Base-by-base conservation (phyloP, 495 filamentous ascomycete genomes). In the Evansstolkia leycettana region DNA sequence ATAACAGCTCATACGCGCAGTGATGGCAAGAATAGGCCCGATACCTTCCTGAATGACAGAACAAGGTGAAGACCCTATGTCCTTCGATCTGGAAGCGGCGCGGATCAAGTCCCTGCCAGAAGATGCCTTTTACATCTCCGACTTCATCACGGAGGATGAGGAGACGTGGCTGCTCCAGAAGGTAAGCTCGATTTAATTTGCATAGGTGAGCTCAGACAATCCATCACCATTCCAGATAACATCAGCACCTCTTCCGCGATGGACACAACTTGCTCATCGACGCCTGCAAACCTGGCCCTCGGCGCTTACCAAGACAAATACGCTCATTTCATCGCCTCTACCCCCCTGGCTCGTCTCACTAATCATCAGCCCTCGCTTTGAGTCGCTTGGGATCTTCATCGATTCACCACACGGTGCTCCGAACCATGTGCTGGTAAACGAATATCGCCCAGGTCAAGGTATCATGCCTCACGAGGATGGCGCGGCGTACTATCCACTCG, bases 381-480 rank as follows among this genome's bases (percentile, higher is more conserved):
- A 67, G 12, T 43, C 36, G 3, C 53, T 76, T 0, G 56, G 58
- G 31, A 65, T 94, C 15, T 95, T 94, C 55, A 50, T 55, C 2
- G 48, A 68, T 13, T 73, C 84, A 16, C 83, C 88, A 17, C 88
- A 95, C 45, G 39, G 58, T 7, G 64, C 56, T 2, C 86, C 89
- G 19, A 98, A 98, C 41, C 90, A 98, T 63, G 82, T 90, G 31
- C 67, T 98, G 12, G 72, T 96, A 27, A 98, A 98, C 48, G 87
- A 95, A 57, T 98, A 98, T 56, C 58, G 56, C 1, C 76, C 84
- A 0, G 84, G 84, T 1, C 80, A 94, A 43, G 90, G 90, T 5
- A 98, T 96, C 41, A 89, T 95, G 82, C 76, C 88, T 35, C 90
- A 98, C 50, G 88, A 98, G 58, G 90, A 98, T 48, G 90, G 90